Base-by-base conservation (phyloP, 2,329 filamentous ascomycete genomes). In the Fusarium nisikadoi region DNA sequence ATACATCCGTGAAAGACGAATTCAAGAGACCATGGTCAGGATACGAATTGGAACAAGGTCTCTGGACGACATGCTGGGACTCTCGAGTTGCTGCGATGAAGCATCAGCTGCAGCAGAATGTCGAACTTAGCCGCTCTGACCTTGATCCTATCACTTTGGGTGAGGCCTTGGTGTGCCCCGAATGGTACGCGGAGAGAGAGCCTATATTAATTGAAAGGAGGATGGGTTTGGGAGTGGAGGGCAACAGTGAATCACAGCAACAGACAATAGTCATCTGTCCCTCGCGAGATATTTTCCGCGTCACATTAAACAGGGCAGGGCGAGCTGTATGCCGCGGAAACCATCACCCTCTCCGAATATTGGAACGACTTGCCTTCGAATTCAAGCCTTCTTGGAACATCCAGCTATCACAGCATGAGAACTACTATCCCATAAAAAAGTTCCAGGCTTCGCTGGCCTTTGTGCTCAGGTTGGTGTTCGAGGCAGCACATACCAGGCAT, bases 241-340 rank as follows among this genome's bases (percentile, higher is more conserved):
- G n/a, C n/a, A n/a, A n/a, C n/a, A n/a, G n/a, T 16, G 45, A 17
- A 31, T 31, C 31, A 4, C 17, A 20, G 17, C 1, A 35, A 6
- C 31, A 35, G n/a, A 17, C 10, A 25, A 10, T 25, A 2, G 3
- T 20, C 4, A 9, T 50, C n/a, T 25, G 12, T 14, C 31, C 47
- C 12, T 35, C n/a, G 2, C 31, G 17, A 20, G 31, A 50, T 23
- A 19, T 25, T 14, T 50, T 50, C 23, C 36, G 47, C 13, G 16
- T 36, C 13, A n/a, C 31, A 25, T 35, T 36, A 8, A 50, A 50
- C 29, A 50, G 23, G 12, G 23, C 17, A 20, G 47, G 17, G 31
- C 31, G 47, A 6, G 5, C n/a, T 10, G n/a, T 4, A 8, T 4
- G 16, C 23, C 4, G 2, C 19, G n/a, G n/a, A 12, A 2, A 16